These are phyloP conservation scores for Penicillium sp. DNA, from an alignment of 2,329 filamentous ascomycete genomes.

Conservation along the genomic window DNA sequence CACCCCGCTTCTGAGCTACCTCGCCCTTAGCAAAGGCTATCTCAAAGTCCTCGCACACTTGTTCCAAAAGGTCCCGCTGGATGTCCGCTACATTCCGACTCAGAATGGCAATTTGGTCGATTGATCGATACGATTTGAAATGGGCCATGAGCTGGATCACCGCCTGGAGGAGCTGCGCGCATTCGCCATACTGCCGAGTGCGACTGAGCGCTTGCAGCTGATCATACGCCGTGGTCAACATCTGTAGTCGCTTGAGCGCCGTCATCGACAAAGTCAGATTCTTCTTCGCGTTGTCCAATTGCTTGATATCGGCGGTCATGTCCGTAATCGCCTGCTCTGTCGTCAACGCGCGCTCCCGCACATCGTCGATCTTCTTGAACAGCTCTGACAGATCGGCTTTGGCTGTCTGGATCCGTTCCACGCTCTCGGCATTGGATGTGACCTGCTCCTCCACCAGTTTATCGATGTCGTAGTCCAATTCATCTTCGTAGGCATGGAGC, in stretches of 20 bases:
- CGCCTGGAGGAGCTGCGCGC: constrained; percentile 85
- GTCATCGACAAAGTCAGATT: constrained; percentile 98
- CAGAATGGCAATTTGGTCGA: constrained; percentile 92
- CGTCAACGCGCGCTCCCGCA: constrained; percentile 79
- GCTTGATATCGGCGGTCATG: constrained; percentile 98
- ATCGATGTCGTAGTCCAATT: constrained; percentile 71
- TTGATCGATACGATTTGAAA: constrained; percentile 96
- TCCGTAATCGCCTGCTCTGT: constrained; percentile 95
- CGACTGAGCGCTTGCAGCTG: constrained; percentile 79
- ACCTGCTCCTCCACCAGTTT: constrained; percentile 69
- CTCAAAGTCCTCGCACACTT: constrained; percentile 99
- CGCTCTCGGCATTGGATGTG: constrained; percentile 77
- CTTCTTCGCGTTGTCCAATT: constrained; percentile 90
- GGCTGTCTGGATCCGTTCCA: constrained; percentile 84
- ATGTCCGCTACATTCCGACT: constrained; percentile 90
- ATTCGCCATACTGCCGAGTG: constrained; percentile 88
- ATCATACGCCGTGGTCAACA: constrained; percentile 98
- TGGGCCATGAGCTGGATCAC: constrained; percentile 97
- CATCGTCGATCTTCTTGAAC: constrained; percentile 91
- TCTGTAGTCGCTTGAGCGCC: constrained; percentile 90
- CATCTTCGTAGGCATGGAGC: constrained; percentile 72
- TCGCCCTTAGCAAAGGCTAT: constrained; percentile 87
- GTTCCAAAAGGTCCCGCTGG: constrained; percentile 86
- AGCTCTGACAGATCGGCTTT: constrained; percentile 84
- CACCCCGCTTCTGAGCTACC: constrained; percentile 61